A percentile compares a stretch with the other conserved stretches of the same genome.
Evolutionary conservation across 495 filamentous ascomycete species (phyloP).

Genomic region (Penicillium coprophilum): DNA sequence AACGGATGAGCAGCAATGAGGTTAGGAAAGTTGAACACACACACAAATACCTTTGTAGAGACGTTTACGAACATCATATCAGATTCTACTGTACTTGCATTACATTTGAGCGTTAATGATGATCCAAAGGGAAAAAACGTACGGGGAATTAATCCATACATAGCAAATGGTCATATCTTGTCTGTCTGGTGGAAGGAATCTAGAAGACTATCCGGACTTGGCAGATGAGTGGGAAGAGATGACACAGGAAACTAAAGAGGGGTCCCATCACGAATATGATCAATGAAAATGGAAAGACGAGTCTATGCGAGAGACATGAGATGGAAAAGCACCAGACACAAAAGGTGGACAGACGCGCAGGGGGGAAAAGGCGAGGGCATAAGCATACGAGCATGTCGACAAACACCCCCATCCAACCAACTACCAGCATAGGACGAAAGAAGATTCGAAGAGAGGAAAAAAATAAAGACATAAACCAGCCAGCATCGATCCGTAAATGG

Average conservation of each 20-base stretch:
- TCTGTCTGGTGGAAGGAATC: neutral
- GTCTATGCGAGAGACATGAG: conserved; percentile 6
- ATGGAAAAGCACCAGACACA: neutral
- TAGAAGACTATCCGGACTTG: neutral
- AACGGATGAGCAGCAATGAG: conserved; percentile 11
- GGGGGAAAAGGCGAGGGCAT: conserved; percentile 1
- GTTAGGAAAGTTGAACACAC: conserved; percentile 1
- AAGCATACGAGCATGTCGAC: conserved; percentile 5
- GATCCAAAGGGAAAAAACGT: neutral
- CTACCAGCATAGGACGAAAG: conserved; percentile 7
- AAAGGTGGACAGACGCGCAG: neutral
- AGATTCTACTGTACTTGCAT: neutral
- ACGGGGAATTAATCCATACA: neutral
- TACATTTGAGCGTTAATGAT: neutral
- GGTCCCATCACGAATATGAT: neutral
- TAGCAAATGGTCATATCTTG: neutral
- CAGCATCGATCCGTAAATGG: conserved; percentile 16
- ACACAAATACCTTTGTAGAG: neutral
- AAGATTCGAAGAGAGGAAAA: conserved; percentile 4
- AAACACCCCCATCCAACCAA: conserved; percentile 13
- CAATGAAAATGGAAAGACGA: neutral
- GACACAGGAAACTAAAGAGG: neutral
- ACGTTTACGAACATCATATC: neutral
- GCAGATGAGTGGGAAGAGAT: neutral
- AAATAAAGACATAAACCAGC: conserved; percentile 16